A percentile compares a stretch with the other conserved stretches of the same genome.
Evolutionary conservation across 2,329 filamentous ascomycete species (phyloP).

Genomic region (Cercospora sp.): DNA sequence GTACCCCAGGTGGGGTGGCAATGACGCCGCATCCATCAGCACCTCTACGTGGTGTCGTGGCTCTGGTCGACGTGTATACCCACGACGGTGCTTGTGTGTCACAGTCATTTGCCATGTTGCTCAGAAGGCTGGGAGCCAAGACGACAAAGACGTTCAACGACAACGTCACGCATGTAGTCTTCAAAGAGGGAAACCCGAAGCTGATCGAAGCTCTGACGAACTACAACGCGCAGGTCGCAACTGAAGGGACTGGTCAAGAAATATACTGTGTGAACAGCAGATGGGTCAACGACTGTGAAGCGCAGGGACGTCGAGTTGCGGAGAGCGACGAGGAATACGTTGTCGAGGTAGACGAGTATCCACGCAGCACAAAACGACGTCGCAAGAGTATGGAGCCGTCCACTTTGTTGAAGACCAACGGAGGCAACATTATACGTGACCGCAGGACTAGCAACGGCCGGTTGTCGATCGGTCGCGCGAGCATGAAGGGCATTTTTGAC

Average conservation of each 20-base stretch:
- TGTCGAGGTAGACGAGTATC: slow-evolving; percentile 38
- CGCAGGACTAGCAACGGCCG: slow-evolving; percentile 35
- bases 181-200: slow-evolving; percentile 41
- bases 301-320: slow-evolving; percentile 32
- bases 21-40: slow-evolving; percentile 41
- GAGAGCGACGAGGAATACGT: slow-evolving; percentile 38
- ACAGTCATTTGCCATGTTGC: slow-evolving; percentile 37
- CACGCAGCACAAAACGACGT: slow-evolving; percentile 35
- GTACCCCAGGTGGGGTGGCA: slow-evolving; percentile 33
- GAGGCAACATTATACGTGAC: slow-evolving; percentile 37
- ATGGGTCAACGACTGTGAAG: slow-evolving; percentile 41
- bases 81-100: slow-evolving; percentile 40
- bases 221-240: slow-evolving; percentile 36
- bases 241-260: slow-evolving; percentile 26
- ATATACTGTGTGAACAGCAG: slow-evolving; percentile 42
- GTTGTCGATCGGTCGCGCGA: slow-evolving; percentile 31
- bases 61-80: slow-evolving; percentile 41
- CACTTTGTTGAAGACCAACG: slow-evolving; percentile 33
- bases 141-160: slow-evolving; percentile 40
- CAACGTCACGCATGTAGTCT: slow-evolving; percentile 41
- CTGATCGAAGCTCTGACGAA: slow-evolving; percentile 37
- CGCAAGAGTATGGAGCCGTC: slow-evolving; percentile 42
- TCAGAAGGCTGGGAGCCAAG: slow-evolving; percentile 40
- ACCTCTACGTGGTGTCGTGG: slow-evolving; percentile 37
- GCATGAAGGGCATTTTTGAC: slow-evolving; percentile 21